Percentiles rank a stretch among this genome's conserved stretches.
phyloP scores from a whole-genome alignment of 768 basidiomycete genomes.

The Boletus fagicola region DNA sequence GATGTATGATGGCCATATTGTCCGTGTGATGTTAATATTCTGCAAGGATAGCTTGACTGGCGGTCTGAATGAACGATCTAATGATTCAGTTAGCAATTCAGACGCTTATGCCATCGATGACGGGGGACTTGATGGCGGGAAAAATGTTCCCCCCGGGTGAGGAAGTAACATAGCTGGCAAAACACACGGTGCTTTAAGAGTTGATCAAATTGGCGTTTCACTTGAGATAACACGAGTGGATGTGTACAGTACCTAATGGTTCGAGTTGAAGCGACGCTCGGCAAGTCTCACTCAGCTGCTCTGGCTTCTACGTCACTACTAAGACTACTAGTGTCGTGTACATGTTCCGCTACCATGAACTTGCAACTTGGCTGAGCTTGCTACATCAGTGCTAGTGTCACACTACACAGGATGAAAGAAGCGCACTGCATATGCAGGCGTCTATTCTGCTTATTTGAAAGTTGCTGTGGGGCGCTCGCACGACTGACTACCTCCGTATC shows the following conservation, averaged over 20 bases:
- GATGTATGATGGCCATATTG: neutral
- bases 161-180: neutral
- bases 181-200: neutral
- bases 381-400: neutral
- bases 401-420: neutral
- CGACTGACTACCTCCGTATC: neutral
- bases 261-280: neutral
- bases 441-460: conserved; percentile 4
- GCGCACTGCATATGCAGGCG: conserved; percentile 1
- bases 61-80: neutral
- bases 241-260: neutral
- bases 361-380: neutral
- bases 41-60: neutral
- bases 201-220: neutral
- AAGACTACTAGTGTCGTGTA: neutral
- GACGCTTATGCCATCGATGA: neutral
- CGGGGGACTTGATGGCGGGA: neutral
- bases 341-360: neutral
- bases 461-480: conserved; percentile 8
- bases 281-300: neutral
- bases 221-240: neutral
- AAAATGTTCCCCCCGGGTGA: neutral
- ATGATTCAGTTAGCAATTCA: neutral
- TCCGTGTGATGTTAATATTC: neutral
- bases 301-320: no score